A percentile compares a stretch with the other conserved stretches of the same genome.
These are phyloP conservation scores for Trichoderma lentiforme DNA, from an alignment of 2,329 filamentous ascomycete species.

Conservation along the genomic window DNA sequence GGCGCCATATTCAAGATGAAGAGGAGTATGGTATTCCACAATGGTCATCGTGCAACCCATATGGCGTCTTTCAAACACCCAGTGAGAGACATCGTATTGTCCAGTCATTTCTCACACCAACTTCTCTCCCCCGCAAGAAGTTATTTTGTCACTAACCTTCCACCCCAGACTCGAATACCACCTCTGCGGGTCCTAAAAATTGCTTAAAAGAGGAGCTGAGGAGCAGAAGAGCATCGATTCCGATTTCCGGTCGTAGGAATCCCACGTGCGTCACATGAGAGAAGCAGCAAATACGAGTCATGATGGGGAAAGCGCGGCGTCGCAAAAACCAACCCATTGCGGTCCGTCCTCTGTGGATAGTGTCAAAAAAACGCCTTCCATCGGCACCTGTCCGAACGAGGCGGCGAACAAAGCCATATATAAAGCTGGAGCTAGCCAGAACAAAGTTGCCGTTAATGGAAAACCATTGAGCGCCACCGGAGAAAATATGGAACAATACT, in stretches of 20 bases:
- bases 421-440: not conserved
- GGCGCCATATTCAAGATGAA: not conserved
- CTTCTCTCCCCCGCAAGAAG: not conserved
- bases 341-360: not conserved
- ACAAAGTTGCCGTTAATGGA: not conserved
- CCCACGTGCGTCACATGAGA: not conserved
- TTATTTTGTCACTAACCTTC: not conserved
- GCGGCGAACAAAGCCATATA: not conserved
- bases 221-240: not conserved
- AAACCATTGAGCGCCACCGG: constrained; percentile 11
- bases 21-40: not conserved
- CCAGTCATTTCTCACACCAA: not conserved
- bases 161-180: not conserved
- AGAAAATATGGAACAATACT: not conserved
- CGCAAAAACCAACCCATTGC: not conserved
- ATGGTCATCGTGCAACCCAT: not conserved
- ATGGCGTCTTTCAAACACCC: not conserved
- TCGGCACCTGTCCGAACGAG: constrained; percentile 4
- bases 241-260: not conserved
- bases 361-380: not conserved
- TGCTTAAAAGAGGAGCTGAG: not conserved
- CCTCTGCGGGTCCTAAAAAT: not conserved
- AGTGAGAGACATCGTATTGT: not conserved
- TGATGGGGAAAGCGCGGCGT: not conserved
- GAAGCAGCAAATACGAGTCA: not conserved